Base-by-base conservation (phyloP, 2,329 filamentous ascomycete species). In the Fusarium caatingaense region DNA sequence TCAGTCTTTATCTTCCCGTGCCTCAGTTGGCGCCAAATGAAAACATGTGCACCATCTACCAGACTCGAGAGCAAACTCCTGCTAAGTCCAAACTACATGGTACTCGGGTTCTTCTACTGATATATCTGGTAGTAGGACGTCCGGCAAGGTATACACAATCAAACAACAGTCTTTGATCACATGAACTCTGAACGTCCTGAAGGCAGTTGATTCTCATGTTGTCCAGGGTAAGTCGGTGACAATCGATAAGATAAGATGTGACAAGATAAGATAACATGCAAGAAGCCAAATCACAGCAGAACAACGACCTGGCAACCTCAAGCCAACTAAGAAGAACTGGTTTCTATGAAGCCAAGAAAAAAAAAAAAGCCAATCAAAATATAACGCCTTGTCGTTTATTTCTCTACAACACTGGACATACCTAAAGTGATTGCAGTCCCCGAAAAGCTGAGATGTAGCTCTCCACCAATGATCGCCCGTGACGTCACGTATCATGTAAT, bases 361-460 rank as follows among this genome's bases (percentile, higher is more conserved):
- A 34, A n/a, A n/a, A n/a, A n/a, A n/a, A n/a, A n/a, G n/a, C n/a
- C n/a, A n/a, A n/a, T n/a, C n/a, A n/a, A n/a, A n/a, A n/a, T n/a
- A n/a, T n/a, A n/a, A n/a, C n/a, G n/a, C n/a, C 8, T 34, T 11
- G 5, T 6, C 1, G 6, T 37, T 6, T 7, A 11, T n/a, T 3
- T n/a, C 11, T 0, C 5, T 11, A 6, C 5, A 6, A 9, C 9
- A n/a, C 3, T 1, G 16, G 34, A 4, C 5, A 37, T 11, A 7
- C 34, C 18, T 37, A 2, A 12, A 4, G 5, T 12, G 18, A 37
- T 37, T 7, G 3, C 12, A 28, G 28, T 3, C 28, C 2, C 5
- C 11, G 28, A 28, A 28, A 13, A 28, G 28, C 12, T 28, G 28
- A 28, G 11, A 28, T 28, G 28, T 13, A 28, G 28, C 28, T 37